A percentile compares a stretch with the other conserved stretches of the same genome.
These are phyloP conservation scores for Mortierella sp. DNA, from an alignment of 371 early-diverging fungal species.

Conservation along the genomic window DNA sequence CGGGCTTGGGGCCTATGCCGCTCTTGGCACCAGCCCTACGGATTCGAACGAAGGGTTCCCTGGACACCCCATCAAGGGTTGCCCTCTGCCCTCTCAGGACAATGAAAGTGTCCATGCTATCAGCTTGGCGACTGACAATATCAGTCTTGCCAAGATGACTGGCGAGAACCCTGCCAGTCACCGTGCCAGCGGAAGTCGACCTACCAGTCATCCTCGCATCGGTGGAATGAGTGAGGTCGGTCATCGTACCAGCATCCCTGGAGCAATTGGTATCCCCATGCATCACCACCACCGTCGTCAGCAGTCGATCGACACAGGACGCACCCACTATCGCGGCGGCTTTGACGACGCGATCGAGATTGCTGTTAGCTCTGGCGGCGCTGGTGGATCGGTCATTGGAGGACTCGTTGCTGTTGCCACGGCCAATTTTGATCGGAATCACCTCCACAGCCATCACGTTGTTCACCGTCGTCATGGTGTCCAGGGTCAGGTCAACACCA, in stretches of 20 bases:
- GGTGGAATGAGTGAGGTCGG: not conserved
- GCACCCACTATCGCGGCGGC: not conserved
- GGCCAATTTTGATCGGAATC: not conserved
- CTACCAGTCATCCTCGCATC: slow-evolving; percentile 1
- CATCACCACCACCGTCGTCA: not conserved
- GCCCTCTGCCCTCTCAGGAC: not conserved
- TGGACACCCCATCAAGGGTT: not conserved
- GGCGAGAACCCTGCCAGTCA: not conserved
- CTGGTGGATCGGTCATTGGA: not conserved
- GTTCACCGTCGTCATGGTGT: not conserved
- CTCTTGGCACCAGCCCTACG: slow-evolving; percentile 8
- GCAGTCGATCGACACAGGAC: not conserved
- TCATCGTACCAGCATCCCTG: not conserved
- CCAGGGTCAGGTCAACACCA: not conserved
- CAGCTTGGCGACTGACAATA: not conserved
- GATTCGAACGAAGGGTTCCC: slow-evolving; percentile 10
- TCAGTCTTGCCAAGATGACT: not conserved
- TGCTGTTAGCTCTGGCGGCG: not conserved
- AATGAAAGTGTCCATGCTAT: not conserved
- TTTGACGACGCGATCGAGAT: not conserved
- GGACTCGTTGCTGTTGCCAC: not conserved
- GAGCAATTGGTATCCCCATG: not conserved
- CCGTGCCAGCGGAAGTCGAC: not conserved
- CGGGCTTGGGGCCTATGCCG: not conserved
- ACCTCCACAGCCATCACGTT: not conserved